These are phyloP conservation scores for Hypoxylon sp. DNA, from an alignment of 2,329 filamentous ascomycete genomes.

Conservation along the genomic window DNA sequence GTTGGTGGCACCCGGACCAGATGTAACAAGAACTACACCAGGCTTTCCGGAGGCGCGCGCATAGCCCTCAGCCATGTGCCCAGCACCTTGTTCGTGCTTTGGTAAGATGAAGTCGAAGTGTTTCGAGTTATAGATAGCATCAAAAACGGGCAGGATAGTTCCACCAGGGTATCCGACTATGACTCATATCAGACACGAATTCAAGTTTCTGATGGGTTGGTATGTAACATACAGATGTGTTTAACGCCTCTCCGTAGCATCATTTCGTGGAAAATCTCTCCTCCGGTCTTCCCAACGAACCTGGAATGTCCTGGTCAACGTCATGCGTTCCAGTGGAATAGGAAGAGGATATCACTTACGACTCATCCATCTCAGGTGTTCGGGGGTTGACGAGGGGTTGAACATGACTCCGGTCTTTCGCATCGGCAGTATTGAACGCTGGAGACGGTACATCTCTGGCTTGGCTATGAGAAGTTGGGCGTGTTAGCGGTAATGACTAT, in stretches of 20 bases:
- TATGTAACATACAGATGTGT: constrained; percentile 83
- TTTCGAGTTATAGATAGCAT: constrained; percentile 98
- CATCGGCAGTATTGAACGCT: constrained; percentile 67
- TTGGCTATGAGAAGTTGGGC: constrained; percentile 59
- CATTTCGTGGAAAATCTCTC: constrained; percentile 99
- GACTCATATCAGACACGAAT: constrained; percentile 44
- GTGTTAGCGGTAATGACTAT: constrained; percentile 18
- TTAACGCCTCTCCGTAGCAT: constrained; percentile 94
- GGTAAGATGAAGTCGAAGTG: constrained; percentile 97
- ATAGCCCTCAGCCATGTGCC: constrained; percentile 98
- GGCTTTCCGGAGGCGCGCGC: constrained; percentile 93
- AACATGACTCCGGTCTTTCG: constrained; percentile 71
- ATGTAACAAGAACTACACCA: constrained; percentile 96
- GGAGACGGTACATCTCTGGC: constrained; percentile 74
- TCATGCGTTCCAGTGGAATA: background rate
- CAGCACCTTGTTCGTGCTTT: constrained; percentile 96
- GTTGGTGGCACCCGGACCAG: constrained; percentile 96
- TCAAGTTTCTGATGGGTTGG: constrained; percentile 8
- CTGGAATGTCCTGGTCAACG: constrained; percentile 58
- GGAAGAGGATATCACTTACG: constrained; percentile 68
- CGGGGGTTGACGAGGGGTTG: constrained; percentile 76
- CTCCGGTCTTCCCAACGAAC: constrained; percentile 95
- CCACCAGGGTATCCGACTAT: constrained; percentile 91
- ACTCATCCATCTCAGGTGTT: constrained; percentile 81
- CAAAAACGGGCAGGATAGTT: constrained; percentile 97